Conservation (phyloP, 176 grass and related monocot species). For the Carex scoparia region DNA sequence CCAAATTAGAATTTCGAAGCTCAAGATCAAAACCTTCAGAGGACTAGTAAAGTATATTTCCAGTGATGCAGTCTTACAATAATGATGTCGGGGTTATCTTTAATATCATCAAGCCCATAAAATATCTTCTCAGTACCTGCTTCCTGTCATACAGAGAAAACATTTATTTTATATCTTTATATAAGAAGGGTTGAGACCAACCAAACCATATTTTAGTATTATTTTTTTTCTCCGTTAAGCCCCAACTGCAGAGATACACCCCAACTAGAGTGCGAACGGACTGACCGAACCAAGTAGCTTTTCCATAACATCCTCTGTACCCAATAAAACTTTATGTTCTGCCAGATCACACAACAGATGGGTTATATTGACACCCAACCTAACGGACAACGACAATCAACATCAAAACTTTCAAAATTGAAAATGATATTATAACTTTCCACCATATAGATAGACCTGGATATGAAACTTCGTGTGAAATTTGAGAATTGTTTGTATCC, state of each 20-base stretch:
- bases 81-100: constrained; percentile 58
- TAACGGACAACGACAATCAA: neutral
- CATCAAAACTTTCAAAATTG: neutral
- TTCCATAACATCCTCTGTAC: neutral
- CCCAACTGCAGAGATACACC: too few species aligned
- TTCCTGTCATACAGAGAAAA: constrained; percentile 53
- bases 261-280: too few species aligned
- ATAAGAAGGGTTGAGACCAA: constrained; percentile 8
- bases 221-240: neutral
- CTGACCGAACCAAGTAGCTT: neutral
- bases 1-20: constrained; percentile 6
- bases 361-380: neutral
- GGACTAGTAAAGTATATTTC: constrained; percentile 8
- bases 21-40: neutral
- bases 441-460: too few species aligned
- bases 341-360: neutral
- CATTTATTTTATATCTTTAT: constrained; percentile 8
- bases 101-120: constrained; percentile 96
- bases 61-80: constrained; percentile 54
- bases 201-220: neutral
- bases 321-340: neutral
- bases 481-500: neutral
- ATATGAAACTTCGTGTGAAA: neutral
- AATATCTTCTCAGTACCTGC: constrained; percentile 68
- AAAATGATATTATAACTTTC: too few species aligned